Evolutionary conservation across 129 eudicot genomes (phyloP).

Genomic region (Lactuca sativa): DNA sequence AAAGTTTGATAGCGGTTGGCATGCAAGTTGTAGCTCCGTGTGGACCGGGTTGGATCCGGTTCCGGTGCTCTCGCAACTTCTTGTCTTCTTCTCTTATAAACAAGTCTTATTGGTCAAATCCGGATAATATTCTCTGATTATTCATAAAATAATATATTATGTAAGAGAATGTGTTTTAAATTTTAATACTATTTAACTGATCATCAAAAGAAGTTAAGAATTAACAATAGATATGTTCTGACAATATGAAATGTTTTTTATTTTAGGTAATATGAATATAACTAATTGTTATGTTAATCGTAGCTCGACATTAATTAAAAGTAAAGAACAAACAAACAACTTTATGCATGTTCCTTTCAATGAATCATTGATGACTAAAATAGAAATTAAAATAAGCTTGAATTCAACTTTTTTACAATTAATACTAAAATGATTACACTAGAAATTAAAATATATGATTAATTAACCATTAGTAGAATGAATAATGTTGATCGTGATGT

Average conservation of each 20-base stretch:
- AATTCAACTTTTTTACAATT: no score
- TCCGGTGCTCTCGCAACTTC: conserved; percentile 5
- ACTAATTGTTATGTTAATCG: background rate
- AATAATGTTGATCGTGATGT: no score
- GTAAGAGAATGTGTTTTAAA: background rate
- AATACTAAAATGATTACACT: background rate
- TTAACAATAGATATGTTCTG: background rate
- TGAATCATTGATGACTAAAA: background rate
- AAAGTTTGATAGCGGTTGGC: conserved; percentile 26
- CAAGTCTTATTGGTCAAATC: background rate
- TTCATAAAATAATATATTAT: background rate
- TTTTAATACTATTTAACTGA: background rate
- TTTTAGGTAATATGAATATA: background rate
- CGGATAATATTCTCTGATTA: background rate
- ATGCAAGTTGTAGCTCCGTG: conserved; percentile 29
- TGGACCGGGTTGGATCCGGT: conserved; percentile 23
- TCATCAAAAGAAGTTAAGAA: background rate
- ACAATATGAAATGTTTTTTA: no score
- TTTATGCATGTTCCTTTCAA: background rate
- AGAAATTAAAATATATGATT: no score
- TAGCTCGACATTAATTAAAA: background rate
- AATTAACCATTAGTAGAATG: no score
- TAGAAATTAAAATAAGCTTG: no score
- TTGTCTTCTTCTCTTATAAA: background rate
- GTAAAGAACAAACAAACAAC: no score